A percentile compares a stretch with the other conserved stretches of the same genome.
phyloP scores from a whole-genome alignment of 805 yeast genomes.

The Wickerhamiella nectarea region DNA sequence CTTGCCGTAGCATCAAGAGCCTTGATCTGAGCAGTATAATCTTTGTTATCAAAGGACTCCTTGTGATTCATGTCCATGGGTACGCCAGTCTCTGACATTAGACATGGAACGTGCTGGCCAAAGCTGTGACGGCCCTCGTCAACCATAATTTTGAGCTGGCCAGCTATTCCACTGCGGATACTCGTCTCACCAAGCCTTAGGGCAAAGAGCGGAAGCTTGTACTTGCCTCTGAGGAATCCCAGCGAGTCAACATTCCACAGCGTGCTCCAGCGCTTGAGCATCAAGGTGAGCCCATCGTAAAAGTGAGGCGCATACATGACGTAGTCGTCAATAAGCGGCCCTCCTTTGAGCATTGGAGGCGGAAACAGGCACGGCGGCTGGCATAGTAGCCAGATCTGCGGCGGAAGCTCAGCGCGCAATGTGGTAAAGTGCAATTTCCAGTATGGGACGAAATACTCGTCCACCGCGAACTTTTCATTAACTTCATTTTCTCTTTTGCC shows the following conservation, averaged over 20 bases:
- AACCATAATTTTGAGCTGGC: slow-evolving; percentile 51
- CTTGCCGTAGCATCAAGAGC: slow-evolving; percentile 69
- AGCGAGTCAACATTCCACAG: slow-evolving; percentile 71
- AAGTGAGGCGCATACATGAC: slow-evolving; percentile 74
- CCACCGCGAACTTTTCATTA: slow-evolving; percentile 44
- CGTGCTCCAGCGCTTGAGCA: slow-evolving; percentile 79
- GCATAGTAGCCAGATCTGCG: slow-evolving; percentile 42
- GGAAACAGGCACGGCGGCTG: slow-evolving; percentile 72
- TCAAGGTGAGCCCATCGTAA: slow-evolving; percentile 82
- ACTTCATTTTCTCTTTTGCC: slow-evolving; percentile 22
- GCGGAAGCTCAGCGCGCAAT: slow-evolving; percentile 33
- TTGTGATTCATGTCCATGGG: slow-evolving; percentile 87
- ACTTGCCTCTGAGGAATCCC: slow-evolving; percentile 66
- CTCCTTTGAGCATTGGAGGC: slow-evolving; percentile 53
- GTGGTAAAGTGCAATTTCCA: slow-evolving; percentile 36
- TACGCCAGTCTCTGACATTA: slow-evolving; percentile 86
- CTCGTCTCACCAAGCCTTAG: slow-evolving; percentile 50
- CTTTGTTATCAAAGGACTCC: slow-evolving; percentile 46
- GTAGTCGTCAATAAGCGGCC: slow-evolving; percentile 41
- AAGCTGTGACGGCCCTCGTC: slow-evolving; percentile 43
- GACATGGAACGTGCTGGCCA: slow-evolving; percentile 51
- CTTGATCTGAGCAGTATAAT: slow-evolving; percentile 52
- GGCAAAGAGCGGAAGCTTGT: slow-evolving; percentile 62
- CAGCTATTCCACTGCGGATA: slow-evolving; percentile 54
- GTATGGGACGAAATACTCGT: slow-evolving; percentile 47